Conservation (phyloP, 345 rosid genomes). For the Salix purpurea region DNA sequence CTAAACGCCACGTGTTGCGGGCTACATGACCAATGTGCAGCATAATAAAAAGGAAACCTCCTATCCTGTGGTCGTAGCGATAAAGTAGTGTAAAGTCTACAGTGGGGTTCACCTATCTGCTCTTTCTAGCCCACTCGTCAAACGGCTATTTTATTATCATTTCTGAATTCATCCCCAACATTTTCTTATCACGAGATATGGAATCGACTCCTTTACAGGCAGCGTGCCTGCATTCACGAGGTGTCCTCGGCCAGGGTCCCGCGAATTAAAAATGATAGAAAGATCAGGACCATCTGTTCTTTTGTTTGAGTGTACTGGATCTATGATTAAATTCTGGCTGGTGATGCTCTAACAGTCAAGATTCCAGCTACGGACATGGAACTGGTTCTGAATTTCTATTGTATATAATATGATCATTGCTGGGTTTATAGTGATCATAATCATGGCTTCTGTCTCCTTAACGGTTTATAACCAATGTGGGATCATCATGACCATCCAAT, state of each 20-base stretch:
- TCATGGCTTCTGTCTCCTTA: slow-evolving; percentile 14
- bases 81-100: no score
- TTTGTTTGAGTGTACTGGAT: neutral
- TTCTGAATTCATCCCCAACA: neutral
- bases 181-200: neutral
- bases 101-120: neutral
- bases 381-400: neutral
- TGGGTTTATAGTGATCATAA: neutral
- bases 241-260: neutral
- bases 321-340: neutral
- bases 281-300: slow-evolving; percentile 1
- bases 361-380: neutral
- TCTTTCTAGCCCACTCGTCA: neutral
- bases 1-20: no score
- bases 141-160: slow-evolving; percentile 4
- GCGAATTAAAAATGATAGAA: neutral
- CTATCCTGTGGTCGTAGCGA: no score
- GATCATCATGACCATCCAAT: slow-evolving; percentile 11
- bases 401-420: neutral
- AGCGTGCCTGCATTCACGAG: neutral
- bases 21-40: no score
- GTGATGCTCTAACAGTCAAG: neutral
- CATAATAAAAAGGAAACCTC: no score
- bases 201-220: neutral
- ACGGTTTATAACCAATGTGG: slow-evolving; percentile 11